Conservation (phyloP, 768 basidiomycete species). For the Kwoniella newhampshirensis region DNA sequence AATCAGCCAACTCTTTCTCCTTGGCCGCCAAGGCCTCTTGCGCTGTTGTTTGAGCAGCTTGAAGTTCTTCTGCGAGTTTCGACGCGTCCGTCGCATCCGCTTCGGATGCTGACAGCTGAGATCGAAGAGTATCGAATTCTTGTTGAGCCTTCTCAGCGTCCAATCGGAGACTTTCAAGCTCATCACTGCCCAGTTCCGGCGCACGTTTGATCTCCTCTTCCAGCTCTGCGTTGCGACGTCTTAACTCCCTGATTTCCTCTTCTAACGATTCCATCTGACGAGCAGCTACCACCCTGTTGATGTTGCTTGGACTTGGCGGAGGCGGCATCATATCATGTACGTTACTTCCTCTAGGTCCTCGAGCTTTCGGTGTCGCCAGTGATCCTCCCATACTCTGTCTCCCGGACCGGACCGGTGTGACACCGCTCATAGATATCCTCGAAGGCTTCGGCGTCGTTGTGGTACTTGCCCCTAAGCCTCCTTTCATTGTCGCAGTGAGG, state of each 20-base stretch:
- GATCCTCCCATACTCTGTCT: constrained; percentile 31
- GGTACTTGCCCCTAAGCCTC: constrained; percentile 19
- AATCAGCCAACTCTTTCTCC: constrained; percentile 39
- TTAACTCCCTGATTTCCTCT: constrained; percentile 68
- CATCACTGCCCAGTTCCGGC: constrained; percentile 55
- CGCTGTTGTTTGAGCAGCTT: constrained; percentile 57
- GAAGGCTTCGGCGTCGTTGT: constrained; percentile 43
- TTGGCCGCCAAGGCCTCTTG: constrained; percentile 61
- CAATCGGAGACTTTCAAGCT: constrained; percentile 53
- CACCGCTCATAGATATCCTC: constrained; percentile 38
- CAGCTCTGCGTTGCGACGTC: constrained; percentile 44
- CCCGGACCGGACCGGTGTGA: constrained; percentile 23
- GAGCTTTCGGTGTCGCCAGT: constrained; percentile 22
- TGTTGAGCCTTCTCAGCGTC: constrained; percentile 39
- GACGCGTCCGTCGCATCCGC: constrained; percentile 40
- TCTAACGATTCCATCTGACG: constrained; percentile 59
- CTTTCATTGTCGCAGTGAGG: constrained; percentile 30
- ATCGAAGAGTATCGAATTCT: constrained; percentile 29
- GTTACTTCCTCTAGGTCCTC: constrained; percentile 26
- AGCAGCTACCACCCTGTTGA: constrained; percentile 51
- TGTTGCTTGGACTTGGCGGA: constrained; percentile 46
- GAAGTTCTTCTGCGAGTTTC: constrained; percentile 55
- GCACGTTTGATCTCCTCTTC: constrained; percentile 54
- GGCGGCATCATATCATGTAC: constrained; percentile 48
- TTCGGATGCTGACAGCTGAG: constrained; percentile 28